phyloP scores from a whole-genome alignment of 768 basidiomycete species.

The Mycena olivaceomarginata region DNA sequence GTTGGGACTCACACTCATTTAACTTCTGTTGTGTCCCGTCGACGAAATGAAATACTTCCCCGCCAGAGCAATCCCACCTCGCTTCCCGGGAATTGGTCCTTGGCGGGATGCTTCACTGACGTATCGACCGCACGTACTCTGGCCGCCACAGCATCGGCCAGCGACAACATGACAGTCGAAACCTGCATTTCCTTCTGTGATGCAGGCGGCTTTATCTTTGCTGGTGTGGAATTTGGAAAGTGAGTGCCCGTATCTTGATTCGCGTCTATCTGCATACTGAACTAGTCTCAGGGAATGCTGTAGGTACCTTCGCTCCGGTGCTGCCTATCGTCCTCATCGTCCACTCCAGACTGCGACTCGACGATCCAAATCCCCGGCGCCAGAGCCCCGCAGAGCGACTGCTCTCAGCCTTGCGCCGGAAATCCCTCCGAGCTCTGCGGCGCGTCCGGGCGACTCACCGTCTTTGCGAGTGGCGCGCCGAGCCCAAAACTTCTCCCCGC shows the following conservation, averaged over 20 bases:
- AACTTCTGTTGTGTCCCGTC: neutral
- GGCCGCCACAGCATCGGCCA: conserved; percentile 62
- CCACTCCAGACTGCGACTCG: conserved; percentile 74
- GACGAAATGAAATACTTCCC: neutral
- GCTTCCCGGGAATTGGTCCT: conserved; percentile 66
- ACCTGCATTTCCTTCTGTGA: conserved; percentile 61
- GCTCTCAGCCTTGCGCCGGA: conserved; percentile 72
- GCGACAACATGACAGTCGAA: conserved; percentile 72
- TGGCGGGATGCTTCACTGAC: conserved; percentile 73
- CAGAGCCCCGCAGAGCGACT: conserved; percentile 66
- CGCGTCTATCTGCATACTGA: conserved; percentile 17
- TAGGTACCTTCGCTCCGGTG: conserved; percentile 46
- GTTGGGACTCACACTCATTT: conserved; percentile 24
- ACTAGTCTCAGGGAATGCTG: conserved; percentile 60
- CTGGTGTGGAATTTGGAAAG: conserved; percentile 80
- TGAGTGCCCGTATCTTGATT: conserved; percentile 46
- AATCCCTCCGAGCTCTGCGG: conserved; percentile 74
- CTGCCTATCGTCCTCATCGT: conserved; percentile 2
- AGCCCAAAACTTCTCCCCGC: conserved; percentile 69
- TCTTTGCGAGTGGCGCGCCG: conserved; percentile 73
- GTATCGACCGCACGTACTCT: conserved; percentile 71
- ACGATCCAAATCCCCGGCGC: conserved; percentile 69
- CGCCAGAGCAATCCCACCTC: conserved; percentile 52
- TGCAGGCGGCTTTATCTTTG: conserved; percentile 66
- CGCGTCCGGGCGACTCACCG: conserved; percentile 68